phyloP scores from a whole-genome alignment of 192 early-diverging fungal species.

The Backusella westeae region DNA sequence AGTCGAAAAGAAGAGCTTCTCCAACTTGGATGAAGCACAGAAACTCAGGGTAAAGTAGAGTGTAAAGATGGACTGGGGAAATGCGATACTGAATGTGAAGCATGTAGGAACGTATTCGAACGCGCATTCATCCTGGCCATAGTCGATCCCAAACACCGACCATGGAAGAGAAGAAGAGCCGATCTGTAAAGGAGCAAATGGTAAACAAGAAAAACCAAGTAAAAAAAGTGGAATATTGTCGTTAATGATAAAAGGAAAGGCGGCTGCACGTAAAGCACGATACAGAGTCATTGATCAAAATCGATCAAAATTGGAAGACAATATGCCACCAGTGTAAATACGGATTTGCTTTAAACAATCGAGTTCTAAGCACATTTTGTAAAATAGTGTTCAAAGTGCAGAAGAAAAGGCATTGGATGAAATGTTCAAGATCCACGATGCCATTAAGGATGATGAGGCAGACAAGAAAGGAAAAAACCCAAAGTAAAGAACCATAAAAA shows the following conservation, averaged over 20 bases:
- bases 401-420: constrained; percentile 40
- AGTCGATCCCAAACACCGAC: constrained; percentile 19
- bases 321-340: constrained; percentile 25
- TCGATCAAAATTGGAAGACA: constrained; percentile 17
- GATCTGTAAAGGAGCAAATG: constrained; percentile 12
- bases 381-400: constrained; percentile 29
- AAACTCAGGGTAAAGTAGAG: constrained; percentile 45
- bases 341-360: no score
- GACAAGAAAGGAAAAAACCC: constrained; percentile 22
- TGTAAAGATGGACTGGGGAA: neutral
- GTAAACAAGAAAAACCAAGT: constrained; percentile 4
- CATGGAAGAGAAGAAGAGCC: constrained; percentile 16
- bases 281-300: constrained; percentile 52
- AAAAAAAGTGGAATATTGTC: neutral
- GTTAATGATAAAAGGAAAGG: constrained; percentile 1
- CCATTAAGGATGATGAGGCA: constrained; percentile 52
- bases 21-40: constrained; percentile 45
- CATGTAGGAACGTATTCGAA: constrained; percentile 30
- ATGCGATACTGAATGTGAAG: no score
- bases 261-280: constrained; percentile 38
- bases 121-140: constrained; percentile 20
- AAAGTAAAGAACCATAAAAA: constrained; percentile 31
- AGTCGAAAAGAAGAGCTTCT: constrained; percentile 61
- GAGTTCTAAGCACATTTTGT: neutral
- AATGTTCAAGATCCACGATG: constrained; percentile 65